Percentiles rank a stretch among this genome's conserved stretches.
These are phyloP conservation scores for Cucumis melo DNA, from an alignment of 306 rosid genomes.

Conservation along the genomic window DNA sequence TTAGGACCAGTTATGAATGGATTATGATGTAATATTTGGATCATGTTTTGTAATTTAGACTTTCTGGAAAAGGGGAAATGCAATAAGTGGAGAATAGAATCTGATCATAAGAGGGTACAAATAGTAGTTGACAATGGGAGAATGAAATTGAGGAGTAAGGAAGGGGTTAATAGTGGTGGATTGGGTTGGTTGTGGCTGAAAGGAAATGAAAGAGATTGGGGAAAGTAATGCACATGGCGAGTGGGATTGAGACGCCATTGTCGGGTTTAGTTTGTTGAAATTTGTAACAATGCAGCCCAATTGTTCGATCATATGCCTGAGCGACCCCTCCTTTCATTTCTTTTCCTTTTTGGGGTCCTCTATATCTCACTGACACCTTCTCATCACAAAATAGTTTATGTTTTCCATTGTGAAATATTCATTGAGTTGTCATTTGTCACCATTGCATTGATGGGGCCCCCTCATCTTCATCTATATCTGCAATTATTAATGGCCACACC, in stretches of 20 bases:
- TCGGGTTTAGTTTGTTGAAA: conserved; percentile 2
- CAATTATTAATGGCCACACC: neutral
- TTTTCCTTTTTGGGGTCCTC: neutral
- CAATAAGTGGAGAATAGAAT: conserved; percentile 3
- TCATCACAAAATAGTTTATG: conserved; percentile 1
- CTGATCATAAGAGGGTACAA: neutral
- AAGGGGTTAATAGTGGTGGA: neutral
- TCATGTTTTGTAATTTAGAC: neutral
- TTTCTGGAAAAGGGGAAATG: neutral
- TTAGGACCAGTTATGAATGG: neutral
- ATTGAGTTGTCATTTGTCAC: conserved; percentile 4
- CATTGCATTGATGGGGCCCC: neutral
- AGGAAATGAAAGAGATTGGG: conserved; percentile 5
- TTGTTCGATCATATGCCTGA: neutral
- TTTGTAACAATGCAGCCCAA: neutral
- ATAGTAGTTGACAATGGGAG: conserved; percentile 7
- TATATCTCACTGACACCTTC: conserved; percentile 1
- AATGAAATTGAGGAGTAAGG: neutral
- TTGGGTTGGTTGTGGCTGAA: neutral
- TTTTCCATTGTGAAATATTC: neutral
- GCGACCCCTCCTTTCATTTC: neutral
- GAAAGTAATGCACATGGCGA: neutral
- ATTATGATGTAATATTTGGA: conserved; percentile 1
- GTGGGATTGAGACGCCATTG: conserved; percentile 2
- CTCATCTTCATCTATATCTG: neutral